Evolutionary conservation across 768 basidiomycete species (phyloP).

Genomic region (Dictyophora rubrovolvata): DNA sequence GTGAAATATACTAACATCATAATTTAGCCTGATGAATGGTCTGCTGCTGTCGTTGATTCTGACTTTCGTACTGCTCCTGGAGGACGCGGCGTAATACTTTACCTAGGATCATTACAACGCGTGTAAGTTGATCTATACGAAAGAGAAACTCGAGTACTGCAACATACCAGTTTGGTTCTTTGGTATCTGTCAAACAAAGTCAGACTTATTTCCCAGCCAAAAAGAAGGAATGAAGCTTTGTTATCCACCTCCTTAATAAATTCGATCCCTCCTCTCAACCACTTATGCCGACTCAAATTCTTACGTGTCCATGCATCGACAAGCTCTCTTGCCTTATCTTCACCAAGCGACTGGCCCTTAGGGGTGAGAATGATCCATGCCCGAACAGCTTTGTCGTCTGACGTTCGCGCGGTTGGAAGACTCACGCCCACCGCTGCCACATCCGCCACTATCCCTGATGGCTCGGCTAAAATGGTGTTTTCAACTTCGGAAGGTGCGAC

Average conservation of each 20-base stretch:
- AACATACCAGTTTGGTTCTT: constrained; percentile 2
- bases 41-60: not conserved
- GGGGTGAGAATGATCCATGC: constrained; percentile 69
- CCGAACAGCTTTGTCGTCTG: constrained; percentile 64
- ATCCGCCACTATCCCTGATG: constrained; percentile 51
- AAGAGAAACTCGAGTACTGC: not conserved
- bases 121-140: not conserved
- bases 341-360: constrained; percentile 37
- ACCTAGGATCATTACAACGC: constrained; percentile 23
- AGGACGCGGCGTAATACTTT: constrained; percentile 56
- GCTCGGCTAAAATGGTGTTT: constrained; percentile 49
- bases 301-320: constrained; percentile 53
- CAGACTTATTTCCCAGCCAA: not conserved
- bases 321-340: constrained; percentile 27
- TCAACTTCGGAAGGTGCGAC: constrained; percentile 79
- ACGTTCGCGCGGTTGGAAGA: constrained; percentile 49
- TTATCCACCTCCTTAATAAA: constrained; percentile 54
- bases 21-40: not conserved
- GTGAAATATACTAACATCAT: not conserved
- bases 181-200: constrained; percentile 1
- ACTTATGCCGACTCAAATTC: constrained; percentile 65
- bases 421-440: constrained; percentile 61
- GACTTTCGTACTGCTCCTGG: constrained; percentile 31
- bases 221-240: too few relatives aligned
- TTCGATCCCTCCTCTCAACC: constrained; percentile 64